Conservation (phyloP, 441 rosid species). For the Mallotus repandus region DNA sequence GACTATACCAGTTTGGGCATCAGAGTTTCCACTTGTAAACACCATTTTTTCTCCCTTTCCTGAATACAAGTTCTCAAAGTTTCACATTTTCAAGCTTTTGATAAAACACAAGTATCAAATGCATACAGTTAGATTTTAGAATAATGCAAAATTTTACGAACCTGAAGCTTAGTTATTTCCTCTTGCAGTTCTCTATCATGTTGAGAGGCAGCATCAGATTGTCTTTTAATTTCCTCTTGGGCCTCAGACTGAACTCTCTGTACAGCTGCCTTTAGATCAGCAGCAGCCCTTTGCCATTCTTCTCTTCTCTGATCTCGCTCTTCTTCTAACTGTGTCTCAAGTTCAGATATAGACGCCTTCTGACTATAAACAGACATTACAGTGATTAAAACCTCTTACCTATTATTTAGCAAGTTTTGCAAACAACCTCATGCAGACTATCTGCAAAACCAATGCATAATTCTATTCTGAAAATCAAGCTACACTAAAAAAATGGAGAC, state of each 20-base stretch:
- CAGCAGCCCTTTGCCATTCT: constrained; percentile 70
- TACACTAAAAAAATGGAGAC: background rate
- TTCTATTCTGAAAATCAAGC: background rate
- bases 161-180: constrained; percentile 86
- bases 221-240: constrained; percentile 66
- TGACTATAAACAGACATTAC: constrained; percentile 54
- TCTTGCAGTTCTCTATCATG: constrained; percentile 75
- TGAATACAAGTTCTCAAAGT: constrained; percentile 36
- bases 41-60: constrained; percentile 80
- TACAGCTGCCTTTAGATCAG: constrained; percentile 73
- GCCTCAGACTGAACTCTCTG: constrained; percentile 79
- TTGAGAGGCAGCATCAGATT: constrained; percentile 56
- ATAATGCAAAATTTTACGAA: constrained; percentile 29
- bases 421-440: background rate
- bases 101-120: constrained; percentile 18
- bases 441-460: constrained; percentile 1
- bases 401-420: background rate
- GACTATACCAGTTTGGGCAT: constrained; percentile 75
- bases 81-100: constrained; percentile 21
- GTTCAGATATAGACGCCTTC: constrained; percentile 68
- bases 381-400: constrained; percentile 11
- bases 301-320: constrained; percentile 83
- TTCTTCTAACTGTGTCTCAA: constrained; percentile 69
- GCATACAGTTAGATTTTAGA: constrained; percentile 17
- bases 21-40: constrained; percentile 68